Conservation (phyloP, 2,329 filamentous ascomycete genomes). For the Acrocalymma vagum region DNA sequence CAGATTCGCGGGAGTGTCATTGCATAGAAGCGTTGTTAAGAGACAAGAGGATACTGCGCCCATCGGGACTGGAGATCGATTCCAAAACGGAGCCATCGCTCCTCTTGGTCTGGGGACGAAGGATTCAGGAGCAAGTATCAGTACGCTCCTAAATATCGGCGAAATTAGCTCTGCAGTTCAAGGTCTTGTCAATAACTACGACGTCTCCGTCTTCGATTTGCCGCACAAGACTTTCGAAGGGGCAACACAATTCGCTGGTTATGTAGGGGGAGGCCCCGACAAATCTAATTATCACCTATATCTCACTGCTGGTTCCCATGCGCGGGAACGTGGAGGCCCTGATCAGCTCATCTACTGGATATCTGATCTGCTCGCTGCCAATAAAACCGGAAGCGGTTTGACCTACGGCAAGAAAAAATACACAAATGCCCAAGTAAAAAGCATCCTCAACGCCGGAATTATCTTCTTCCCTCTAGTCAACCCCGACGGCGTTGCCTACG, state of each 20-base stretch:
- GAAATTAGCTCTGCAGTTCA: conserved; percentile 57
- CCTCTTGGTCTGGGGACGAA: conserved; percentile 55
- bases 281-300: conserved; percentile 58
- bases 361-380: conserved; percentile 64
- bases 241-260: conserved; percentile 50
- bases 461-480: conserved; percentile 57
- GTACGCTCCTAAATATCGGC: conserved; percentile 55
- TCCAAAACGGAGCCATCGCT: conserved; percentile 51
- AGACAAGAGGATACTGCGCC: conserved; percentile 40
- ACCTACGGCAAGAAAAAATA: conserved; percentile 62
- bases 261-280: conserved; percentile 56
- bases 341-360: conserved; percentile 68
- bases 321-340: conserved; percentile 65
- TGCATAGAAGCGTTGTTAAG: conserved; percentile 35
- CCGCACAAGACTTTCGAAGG: conserved; percentile 57
- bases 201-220: conserved; percentile 52
- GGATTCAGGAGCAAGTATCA: conserved; percentile 45
- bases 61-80: conserved; percentile 50
- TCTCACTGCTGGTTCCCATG: conserved; percentile 64
- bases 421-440: conserved; percentile 61
- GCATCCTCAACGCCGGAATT: conserved; percentile 61
- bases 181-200: conserved; percentile 53
- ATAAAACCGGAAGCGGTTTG: conserved; percentile 59
- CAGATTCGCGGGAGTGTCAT: conserved; percentile 27
- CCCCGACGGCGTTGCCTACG: conserved; percentile 46